These are phyloP conservation scores for Populus euphratica DNA, from an alignment of 345 rosid genomes.

Conservation along the genomic window DNA sequence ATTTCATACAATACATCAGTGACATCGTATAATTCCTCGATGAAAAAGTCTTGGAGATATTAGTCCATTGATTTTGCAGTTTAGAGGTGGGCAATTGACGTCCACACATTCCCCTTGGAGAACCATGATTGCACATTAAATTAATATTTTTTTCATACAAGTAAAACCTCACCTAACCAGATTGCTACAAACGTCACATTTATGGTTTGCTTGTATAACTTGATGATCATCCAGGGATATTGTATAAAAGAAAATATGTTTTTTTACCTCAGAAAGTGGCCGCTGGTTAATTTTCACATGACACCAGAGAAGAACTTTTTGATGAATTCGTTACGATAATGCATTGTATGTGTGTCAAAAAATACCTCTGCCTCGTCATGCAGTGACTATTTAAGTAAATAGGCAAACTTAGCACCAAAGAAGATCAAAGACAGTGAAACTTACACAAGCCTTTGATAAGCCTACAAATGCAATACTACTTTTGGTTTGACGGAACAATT, in stretches of 20 bases:
- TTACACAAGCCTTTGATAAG: not conserved
- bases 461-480: not conserved
- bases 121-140: not conserved
- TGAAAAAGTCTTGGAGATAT: too few relatives aligned
- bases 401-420: not conserved
- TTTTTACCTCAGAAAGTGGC: too few relatives aligned
- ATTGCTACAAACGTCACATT: not conserved
- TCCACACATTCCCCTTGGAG: not conserved
- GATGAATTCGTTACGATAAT: not conserved
- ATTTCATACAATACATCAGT: too few relatives aligned
- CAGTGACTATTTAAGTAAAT: not conserved
- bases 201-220: slow-evolving; percentile 5
- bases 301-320: not conserved
- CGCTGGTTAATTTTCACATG: not conserved
- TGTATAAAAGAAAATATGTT: too few relatives aligned
- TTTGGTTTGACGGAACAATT: not conserved
- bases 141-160: not conserved
- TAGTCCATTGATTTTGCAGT: too few relatives aligned
- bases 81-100: too few relatives aligned
- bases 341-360: not conserved
- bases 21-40: too few relatives aligned
- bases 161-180: slow-evolving; percentile 13
- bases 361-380: not conserved
- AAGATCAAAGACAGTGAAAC: not conserved
- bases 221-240: not conserved